Evolutionary conservation across 495 filamentous ascomycete species (phyloP).

Genomic region (Baudoinia panamericana): DNA sequence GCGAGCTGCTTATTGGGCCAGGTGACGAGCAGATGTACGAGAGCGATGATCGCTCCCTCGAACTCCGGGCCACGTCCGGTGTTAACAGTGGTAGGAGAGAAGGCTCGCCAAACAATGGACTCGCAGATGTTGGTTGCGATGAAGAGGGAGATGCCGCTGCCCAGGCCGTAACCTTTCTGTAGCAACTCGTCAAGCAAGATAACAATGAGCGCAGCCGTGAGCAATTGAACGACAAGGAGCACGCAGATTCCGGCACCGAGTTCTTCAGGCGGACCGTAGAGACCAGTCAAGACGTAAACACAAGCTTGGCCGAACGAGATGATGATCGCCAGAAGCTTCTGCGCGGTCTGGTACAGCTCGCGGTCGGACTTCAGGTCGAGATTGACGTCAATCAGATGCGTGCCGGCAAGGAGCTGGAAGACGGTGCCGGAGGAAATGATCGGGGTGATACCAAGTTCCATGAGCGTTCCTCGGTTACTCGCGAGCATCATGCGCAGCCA

Average conservation of each 20-base stretch:
- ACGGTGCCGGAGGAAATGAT: constrained; percentile 99
- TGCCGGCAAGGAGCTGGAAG: constrained; percentile 98
- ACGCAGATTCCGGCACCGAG: constrained; percentile 97
- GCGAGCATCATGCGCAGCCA: constrained; percentile 99
- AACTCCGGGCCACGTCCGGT: constrained; percentile 98
- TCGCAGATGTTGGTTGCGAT: constrained; percentile 99
- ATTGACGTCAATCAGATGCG: constrained; percentile 93
- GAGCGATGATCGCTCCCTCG: constrained; percentile 95
- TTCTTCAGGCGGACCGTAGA: constrained; percentile 90
- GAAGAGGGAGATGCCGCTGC: constrained; percentile 97
- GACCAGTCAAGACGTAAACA: constrained; percentile 92
- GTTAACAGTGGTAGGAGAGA: constrained; percentile 98
- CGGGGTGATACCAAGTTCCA: constrained; percentile 97
- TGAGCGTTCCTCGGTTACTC: constrained; percentile 94
- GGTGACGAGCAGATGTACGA: constrained; percentile 95
- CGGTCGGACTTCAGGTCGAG: constrained; percentile 98
- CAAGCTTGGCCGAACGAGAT: constrained; percentile 93
- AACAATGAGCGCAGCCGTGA: constrained; percentile 92
- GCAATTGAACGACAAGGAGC: constrained; percentile 90
- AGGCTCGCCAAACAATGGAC: constrained; percentile 99
- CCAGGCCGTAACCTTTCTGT: constrained; percentile 98
- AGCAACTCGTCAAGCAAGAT: constrained; percentile 98
- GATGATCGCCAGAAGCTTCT: constrained; percentile 99
- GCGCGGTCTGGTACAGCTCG: constrained; percentile 97
- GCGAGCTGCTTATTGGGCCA: constrained; percentile 98